Evolutionary conservation across 2,329 filamentous ascomycete genomes (phyloP).

Genomic region (Phialemonium atrogriseum): DNA sequence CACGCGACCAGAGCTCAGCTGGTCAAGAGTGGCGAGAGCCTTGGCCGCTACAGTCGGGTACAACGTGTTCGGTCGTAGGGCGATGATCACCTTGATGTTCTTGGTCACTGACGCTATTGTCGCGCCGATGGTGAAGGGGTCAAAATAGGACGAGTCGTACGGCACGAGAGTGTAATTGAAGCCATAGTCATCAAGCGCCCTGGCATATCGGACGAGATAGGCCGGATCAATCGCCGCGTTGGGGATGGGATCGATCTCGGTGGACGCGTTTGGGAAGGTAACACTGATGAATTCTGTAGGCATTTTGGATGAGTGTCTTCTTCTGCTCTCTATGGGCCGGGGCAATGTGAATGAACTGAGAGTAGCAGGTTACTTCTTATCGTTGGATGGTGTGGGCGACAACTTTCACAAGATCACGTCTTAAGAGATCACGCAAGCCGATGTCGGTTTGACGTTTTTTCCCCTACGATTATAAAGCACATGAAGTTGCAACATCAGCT

Average conservation of each 20-base stretch:
- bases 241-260: conserved; percentile 44
- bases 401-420: too few relatives aligned
- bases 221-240: conserved; percentile 44
- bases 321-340: too few relatives aligned
- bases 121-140: conserved; percentile 51
- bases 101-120: conserved; percentile 49
- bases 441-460: too few relatives aligned
- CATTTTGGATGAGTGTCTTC: conserved; percentile 24
- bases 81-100: conserved; percentile 53
- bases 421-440: too few relatives aligned
- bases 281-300: conserved; percentile 50
- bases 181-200: conserved; percentile 48
- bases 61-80: conserved; percentile 52
- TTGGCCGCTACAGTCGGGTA: conserved; percentile 57
- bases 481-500: too few relatives aligned
- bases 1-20: conserved; percentile 46
- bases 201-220: conserved; percentile 47
- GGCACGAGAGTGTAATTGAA: conserved; percentile 56
- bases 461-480: too few relatives aligned
- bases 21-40: conserved; percentile 51
- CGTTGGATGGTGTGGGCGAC: too few relatives aligned
- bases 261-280: conserved; percentile 49
- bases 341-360: too few relatives aligned
- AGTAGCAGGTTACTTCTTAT: too few relatives aligned
- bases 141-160: conserved; percentile 45